Conservation (phyloP, 2,329 filamentous ascomycete genomes). For the Aureobasidium leucospermi region DNA sequence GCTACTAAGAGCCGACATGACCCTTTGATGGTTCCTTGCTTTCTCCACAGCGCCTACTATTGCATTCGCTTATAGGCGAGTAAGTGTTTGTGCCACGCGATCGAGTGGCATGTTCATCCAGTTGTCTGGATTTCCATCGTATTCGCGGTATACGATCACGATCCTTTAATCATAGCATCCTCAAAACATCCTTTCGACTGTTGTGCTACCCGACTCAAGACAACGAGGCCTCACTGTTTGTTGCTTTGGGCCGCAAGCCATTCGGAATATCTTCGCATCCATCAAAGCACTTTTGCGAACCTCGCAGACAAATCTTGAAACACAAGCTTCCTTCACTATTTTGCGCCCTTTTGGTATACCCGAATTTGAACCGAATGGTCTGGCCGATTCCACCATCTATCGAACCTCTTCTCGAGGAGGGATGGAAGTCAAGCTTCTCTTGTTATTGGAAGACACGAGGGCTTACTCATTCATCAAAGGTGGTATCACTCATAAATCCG, state of each 20-base stretch:
- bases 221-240: no score
- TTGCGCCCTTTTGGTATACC: not conserved
- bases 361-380: not conserved
- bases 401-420: no score
- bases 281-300: not conserved
- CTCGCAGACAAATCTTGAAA: not conserved
- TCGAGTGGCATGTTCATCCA: no score
- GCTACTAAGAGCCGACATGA: not conserved
- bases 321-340: not conserved
- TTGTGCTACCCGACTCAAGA: no score
- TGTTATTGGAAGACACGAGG: no score
- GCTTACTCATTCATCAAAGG: no score
- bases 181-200: no score
- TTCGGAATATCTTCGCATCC: not conserved
- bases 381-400: no score
- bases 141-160: not conserved
- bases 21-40: not conserved
- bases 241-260: no score
- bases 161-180: no score
- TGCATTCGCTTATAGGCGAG: not conserved
- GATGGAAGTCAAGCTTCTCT: no score
- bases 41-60: not conserved
- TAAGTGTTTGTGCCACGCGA: not conserved
- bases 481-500: no score
- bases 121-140: not conserved